These are phyloP conservation scores for Globisporangium cederbergense DNA, from an alignment of 352 stramenopile genomes.

Conservation along the genomic window DNA sequence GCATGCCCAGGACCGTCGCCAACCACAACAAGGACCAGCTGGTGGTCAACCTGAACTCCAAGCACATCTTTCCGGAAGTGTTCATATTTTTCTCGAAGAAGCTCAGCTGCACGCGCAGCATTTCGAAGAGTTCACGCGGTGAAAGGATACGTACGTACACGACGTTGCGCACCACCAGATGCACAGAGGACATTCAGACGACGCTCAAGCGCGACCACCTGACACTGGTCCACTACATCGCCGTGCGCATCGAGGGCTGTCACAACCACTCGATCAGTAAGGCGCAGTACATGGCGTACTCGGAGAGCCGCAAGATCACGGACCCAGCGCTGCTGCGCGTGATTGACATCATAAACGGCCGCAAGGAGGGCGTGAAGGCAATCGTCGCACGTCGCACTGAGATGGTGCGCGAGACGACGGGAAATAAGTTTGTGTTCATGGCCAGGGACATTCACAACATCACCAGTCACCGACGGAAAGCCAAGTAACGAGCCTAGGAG, in stretches of 20 bases:
- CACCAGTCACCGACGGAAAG: background rate
- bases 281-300: background rate
- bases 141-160: background rate
- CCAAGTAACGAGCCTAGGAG: background rate
- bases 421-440: background rate
- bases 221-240: background rate
- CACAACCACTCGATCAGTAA: background rate
- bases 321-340: background rate
- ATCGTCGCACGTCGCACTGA: background rate
- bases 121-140: background rate
- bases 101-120: background rate
- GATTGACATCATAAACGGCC: background rate
- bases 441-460: background rate
- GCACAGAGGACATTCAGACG: background rate
- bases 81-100: background rate
- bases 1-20: background rate
- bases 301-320: background rate
- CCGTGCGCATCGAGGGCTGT: background rate
- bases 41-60: background rate
- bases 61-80: background rate
- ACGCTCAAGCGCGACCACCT: background rate
- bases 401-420: background rate
- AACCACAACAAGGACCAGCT: background rate
- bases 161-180: background rate
- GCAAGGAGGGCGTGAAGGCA: background rate